These are phyloP conservation scores for Astrocystis sublimbata DNA, from an alignment of 495 filamentous ascomycete species.

Conservation along the genomic window DNA sequence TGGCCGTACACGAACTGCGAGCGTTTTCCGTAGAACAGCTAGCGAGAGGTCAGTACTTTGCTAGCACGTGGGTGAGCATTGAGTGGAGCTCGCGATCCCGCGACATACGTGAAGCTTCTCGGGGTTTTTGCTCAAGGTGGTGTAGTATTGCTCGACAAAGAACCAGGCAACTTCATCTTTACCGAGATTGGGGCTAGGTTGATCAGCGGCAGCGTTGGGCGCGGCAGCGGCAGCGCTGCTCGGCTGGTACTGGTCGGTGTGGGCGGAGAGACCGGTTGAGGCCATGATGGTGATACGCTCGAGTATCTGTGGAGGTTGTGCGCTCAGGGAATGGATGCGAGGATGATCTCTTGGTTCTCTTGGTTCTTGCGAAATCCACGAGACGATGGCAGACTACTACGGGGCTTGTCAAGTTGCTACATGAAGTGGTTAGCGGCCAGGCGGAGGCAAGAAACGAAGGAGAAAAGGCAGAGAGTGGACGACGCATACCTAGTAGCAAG, in stretches of 20 bases:
- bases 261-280: constrained; percentile 48
- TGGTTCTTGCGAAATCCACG: constrained; percentile 13
- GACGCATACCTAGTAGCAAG: constrained; percentile 7
- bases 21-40: constrained; percentile 80
- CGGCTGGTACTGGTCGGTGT: constrained; percentile 40
- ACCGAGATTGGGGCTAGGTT: constrained; percentile 34
- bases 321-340: constrained; percentile 21
- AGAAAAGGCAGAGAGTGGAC: background rate
- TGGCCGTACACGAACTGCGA: constrained; percentile 82
- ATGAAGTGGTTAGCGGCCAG: background rate
- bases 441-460: too few relatives aligned
- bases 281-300: constrained; percentile 45
- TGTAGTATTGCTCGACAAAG: constrained; percentile 99
- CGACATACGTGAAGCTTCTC: constrained; percentile 84
- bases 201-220: constrained; percentile 19
- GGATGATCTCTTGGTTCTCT: too few relatives aligned
- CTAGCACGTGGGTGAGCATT: background rate
- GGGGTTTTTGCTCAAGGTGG: constrained; percentile 88
- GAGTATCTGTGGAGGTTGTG: constrained; percentile 20
- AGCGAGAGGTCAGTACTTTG: background rate
- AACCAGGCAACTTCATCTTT: constrained; percentile 98
- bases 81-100: background rate
- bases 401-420: constrained; percentile 7
- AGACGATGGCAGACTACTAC: background rate
- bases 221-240: constrained; percentile 24